phyloP scores from a whole-genome alignment of 140 eudicot genomes.

The Oenanthe javanica region DNA sequence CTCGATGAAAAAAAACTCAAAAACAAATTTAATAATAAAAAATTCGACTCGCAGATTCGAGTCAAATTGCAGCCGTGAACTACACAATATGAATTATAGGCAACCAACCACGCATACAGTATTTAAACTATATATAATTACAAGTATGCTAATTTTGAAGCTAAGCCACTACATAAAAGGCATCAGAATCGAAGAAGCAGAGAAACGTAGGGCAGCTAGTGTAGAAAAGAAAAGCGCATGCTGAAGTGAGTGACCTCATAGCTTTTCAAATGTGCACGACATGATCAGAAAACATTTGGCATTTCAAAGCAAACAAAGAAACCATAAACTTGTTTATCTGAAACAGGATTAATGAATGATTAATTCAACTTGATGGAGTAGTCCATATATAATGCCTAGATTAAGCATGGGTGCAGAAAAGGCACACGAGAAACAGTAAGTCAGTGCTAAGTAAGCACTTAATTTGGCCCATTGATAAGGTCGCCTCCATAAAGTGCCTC shows the following conservation, averaged over 20 bases:
- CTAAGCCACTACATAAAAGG: not conserved
- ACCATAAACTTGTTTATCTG: not conserved
- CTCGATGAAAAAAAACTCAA: too few relatives aligned
- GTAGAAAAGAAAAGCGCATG: slow-evolving; percentile 6
- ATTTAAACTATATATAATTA: too few relatives aligned
- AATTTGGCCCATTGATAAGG: not conserved
- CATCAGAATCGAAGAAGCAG: not conserved
- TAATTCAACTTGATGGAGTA: not conserved
- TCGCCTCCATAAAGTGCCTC: not conserved
- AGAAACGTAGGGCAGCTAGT: not conserved
- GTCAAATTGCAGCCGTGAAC: too few relatives aligned
- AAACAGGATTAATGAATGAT: slow-evolving; percentile 3
- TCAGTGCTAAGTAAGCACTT: slow-evolving; percentile 4
- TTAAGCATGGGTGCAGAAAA: slow-evolving; percentile 8
- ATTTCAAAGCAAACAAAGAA: slow-evolving; percentile 25
- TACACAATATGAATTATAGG: too few relatives aligned
- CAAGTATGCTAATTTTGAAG: not conserved
- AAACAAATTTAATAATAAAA: too few relatives aligned
- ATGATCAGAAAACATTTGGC: slow-evolving; percentile 31
- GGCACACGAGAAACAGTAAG: not conserved
- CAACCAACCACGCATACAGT: too few relatives aligned
- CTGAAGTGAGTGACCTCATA: slow-evolving; percentile 2
- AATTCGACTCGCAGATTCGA: too few relatives aligned
- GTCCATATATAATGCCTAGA: not conserved
- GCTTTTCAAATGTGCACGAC: slow-evolving; percentile 8